Evolutionary conservation across 179 eudicot species (phyloP), one percentile per base, ranked within the genome.

Genomic region (Silene coronaria): DNA sequence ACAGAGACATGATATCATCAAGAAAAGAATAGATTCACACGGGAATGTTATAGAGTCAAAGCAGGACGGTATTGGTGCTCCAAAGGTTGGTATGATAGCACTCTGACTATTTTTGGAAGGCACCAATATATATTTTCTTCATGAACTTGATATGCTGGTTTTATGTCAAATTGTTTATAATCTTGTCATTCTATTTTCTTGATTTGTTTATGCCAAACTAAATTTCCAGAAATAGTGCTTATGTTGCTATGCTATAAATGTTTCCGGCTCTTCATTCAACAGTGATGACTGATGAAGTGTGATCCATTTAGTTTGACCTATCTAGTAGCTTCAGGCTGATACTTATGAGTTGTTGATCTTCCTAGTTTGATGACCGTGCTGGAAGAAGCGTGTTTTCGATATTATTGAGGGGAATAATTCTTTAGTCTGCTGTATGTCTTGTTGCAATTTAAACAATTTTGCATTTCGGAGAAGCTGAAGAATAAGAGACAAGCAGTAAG

Each of bases 1-100:
- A 86, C 91, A 95, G 99, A 90, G 85, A 76, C 99, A 95, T 79
- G 94, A 95, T 82, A 89, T 95, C 73, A 78, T 86, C 80, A 95
- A 95, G 84, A 90, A 92, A 83, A 91, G 99, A 77, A 78, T 95
- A 57, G 97, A 95, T 82, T 68, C 86, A 45, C 86, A 84, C 81
- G 99, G 99, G 51, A 89, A 89, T 77, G 93, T 86, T 64, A 84
- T 92, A 66, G 96, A 91, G 83, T 77, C 80, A 12, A 88, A 84
- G 55, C 87, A 83, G 74, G 97, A 89, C 22, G 97, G 91, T 67
- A 90, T 95, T 67, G 99, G 99, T 71, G 91, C 95, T 57, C 89
- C 96, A 22, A 91, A 91, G 96, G 93, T 93, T 75, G 76, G 79
- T 82, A 45, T 75, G 70, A 45, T 23, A 38, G 22, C 23, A 17